Conservation (phyloP, 169 alveolate species). For the Plasmodium gonderi region DNA sequence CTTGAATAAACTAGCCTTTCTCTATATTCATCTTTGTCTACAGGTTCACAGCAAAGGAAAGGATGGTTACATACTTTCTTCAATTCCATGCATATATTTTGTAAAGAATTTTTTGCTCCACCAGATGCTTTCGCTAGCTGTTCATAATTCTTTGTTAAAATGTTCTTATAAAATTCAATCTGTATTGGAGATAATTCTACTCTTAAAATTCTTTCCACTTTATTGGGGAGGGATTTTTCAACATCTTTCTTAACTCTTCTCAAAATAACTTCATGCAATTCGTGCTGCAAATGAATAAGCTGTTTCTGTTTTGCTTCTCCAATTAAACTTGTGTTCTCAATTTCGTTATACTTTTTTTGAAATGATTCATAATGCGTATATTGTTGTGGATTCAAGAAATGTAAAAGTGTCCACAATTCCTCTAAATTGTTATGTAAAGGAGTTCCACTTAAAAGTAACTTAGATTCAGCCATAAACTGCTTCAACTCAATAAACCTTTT, state of each 20-base stretch:
- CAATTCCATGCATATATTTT: slow-evolving; percentile 95
- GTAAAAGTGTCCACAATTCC: slow-evolving; percentile 97
- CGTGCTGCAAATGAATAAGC: slow-evolving; percentile 88
- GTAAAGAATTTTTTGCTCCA: slow-evolving; percentile 90
- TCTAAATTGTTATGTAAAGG: slow-evolving; percentile 95
- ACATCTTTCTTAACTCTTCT: slow-evolving; percentile 93
- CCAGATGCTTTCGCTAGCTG: slow-evolving; percentile 91
- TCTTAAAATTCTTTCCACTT: slow-evolving; percentile 91
- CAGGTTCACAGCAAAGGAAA: slow-evolving; percentile 95
- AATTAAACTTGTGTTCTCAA: slow-evolving; percentile 90
- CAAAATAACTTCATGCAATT: slow-evolving; percentile 89
- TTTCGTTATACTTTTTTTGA: slow-evolving; percentile 85
- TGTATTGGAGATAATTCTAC: slow-evolving; percentile 93
- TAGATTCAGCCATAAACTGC: slow-evolving; percentile 90
- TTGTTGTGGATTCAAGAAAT: slow-evolving; percentile 95
- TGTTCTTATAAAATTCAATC: slow-evolving; percentile 88
- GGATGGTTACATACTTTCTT: slow-evolving; percentile 99
- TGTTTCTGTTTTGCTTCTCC: slow-evolving; percentile 91
- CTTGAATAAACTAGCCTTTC: slow-evolving; percentile 91
- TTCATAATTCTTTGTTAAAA: slow-evolving; percentile 90
- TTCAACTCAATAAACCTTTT: slow-evolving; percentile 89
- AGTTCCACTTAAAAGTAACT: slow-evolving; percentile 95
- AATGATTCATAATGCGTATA: slow-evolving; percentile 88
- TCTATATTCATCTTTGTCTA: slow-evolving; percentile 86
- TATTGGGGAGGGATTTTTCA: slow-evolving; percentile 91